Evolutionary conservation across 2,329 filamentous ascomycete genomes (phyloP), one percentile per base, ranked within the genome.

Genomic region (Graphium sp.): DNA sequence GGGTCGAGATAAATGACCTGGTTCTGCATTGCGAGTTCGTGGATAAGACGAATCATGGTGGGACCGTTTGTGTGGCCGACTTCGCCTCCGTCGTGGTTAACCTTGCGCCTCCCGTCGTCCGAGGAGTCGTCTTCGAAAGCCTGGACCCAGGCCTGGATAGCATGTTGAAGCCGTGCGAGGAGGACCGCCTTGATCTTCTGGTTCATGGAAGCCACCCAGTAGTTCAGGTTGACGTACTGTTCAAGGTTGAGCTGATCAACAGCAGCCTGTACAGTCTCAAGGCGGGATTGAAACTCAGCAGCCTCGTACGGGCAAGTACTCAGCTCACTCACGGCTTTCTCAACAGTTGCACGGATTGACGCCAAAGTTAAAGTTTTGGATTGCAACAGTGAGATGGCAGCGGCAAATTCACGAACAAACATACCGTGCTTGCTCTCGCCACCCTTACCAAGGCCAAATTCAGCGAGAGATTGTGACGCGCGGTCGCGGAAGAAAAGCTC

Each of bases 201-300:
- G 45, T 99, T 98, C 58, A 93, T 72, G 33, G 78, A 70, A 19
- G 74, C 66, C 8, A 98, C 89, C 87, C 89, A 98, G 41, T 74
- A 79, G 12, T 75, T 68, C 26, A 98, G 67, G 41, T 99, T 98
- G 33, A 89, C 78, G 40, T 93, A 99, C 44, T 89, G 87, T 47
- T 98, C 87, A 32, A 98, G 55, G 43, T 95, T 95, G 29, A 99
- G 66, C 55, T 94, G 85, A 58, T 99, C 91, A 21, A 98, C 85
- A 12, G 84, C 78, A 31, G 77, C 75, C 49, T 99, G 89, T 31
- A 98, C 84, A 1, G 70, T 71, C 46, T 92, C 81, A 13, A 98
- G 57, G 22, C 80, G 77, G 13, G 74, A 61, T 38, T 80, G 75
- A 47, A 99, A 92, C 7, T 77, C 70, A n/a, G 71, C 57, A 5